These are phyloP conservation scores for Morella rubra DNA, from an alignment of 306 rosid species.

Conservation along the genomic window DNA sequence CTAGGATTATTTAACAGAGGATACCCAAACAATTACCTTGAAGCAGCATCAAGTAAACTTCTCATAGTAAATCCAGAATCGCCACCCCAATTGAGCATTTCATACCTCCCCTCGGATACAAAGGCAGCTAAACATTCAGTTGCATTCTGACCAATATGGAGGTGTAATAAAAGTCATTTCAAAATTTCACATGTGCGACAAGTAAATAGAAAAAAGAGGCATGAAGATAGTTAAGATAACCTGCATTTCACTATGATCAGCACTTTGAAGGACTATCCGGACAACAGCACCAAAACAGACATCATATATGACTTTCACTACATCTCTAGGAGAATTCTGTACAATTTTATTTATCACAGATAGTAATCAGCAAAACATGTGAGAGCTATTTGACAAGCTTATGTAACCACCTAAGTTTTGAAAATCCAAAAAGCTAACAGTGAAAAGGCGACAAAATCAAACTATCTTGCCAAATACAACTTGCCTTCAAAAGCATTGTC, in stretches of 20 bases:
- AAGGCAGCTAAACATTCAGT: conserved; percentile 88
- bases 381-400: conserved; percentile 2
- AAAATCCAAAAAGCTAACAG: conserved; percentile 13
- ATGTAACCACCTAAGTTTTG: conserved; percentile 20
- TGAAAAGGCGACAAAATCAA: conserved; percentile 1
- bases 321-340: conserved; percentile 86
- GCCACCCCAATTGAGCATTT: conserved; percentile 72
- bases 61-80: conserved; percentile 73
- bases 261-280: conserved; percentile 71
- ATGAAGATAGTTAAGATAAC: conserved; percentile 25
- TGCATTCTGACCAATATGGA: conserved; percentile 67
- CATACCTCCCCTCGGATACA: conserved; percentile 74
- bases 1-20: background rate
- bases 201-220: background rate
- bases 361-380: conserved; percentile 32
- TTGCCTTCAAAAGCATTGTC: conserved; percentile 93
- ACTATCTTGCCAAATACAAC: conserved; percentile 35
- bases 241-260: conserved; percentile 95
- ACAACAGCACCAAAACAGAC: conserved; percentile 68
- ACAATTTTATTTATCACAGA: conserved; percentile 36
- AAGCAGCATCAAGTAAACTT: conserved; percentile 79
- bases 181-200: background rate
- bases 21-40: conserved; percentile 54
- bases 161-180: conserved; percentile 28
- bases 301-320: conserved; percentile 70